A percentile compares a stretch with the other conserved stretches of the same genome.
Conservation (phyloP, 805 yeast species). For the Saccharomycopsis selenospora region DNA sequence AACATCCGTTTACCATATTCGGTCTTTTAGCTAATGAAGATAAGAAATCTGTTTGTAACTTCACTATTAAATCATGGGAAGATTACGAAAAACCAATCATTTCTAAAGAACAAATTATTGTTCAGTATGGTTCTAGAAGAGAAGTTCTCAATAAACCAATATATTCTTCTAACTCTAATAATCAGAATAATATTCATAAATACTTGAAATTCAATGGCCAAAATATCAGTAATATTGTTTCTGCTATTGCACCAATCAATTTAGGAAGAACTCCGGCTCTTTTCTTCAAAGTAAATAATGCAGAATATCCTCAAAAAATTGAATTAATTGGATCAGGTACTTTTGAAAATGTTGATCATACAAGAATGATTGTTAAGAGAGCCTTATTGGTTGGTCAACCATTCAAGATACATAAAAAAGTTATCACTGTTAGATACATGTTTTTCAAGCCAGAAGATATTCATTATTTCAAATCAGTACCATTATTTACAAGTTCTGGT, state of each 20-base stretch:
- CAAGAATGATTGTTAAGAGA: conserved; percentile 81
- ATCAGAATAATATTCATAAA: conserved; percentile 80
- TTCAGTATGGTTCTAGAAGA: conserved; percentile 92
- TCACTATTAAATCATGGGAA: conserved; percentile 82
- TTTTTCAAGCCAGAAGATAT: conserved; percentile 90
- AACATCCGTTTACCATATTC: conserved; percentile 54
- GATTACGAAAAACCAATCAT: conserved; percentile 81
- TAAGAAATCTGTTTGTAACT: conserved; percentile 74
- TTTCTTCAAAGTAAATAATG: conserved; percentile 49
- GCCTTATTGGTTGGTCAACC: conserved; percentile 90
- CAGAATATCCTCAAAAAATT: conserved; percentile 38
- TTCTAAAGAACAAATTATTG: conserved; percentile 71
- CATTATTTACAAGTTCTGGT: conserved; percentile 87
- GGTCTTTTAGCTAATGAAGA: conserved; percentile 82
- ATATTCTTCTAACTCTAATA: conserved; percentile 71
- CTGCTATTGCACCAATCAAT: conserved; percentile 80
- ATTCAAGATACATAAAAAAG: conserved; percentile 85
- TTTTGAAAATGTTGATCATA: conserved; percentile 77
- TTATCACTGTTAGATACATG: conserved; percentile 94
- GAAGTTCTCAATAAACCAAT: conserved; percentile 65
- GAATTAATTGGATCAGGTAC: conserved; percentile 87
- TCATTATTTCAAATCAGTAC: conserved; percentile 81
- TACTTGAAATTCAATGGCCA: conserved; percentile 77
- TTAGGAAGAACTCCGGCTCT: conserved; percentile 81
- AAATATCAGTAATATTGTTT: conserved; percentile 68